These are phyloP conservation scores for Ehretia macrophylla DNA, from an alignment of 257 asterid genomes.

Conservation along the genomic window DNA sequence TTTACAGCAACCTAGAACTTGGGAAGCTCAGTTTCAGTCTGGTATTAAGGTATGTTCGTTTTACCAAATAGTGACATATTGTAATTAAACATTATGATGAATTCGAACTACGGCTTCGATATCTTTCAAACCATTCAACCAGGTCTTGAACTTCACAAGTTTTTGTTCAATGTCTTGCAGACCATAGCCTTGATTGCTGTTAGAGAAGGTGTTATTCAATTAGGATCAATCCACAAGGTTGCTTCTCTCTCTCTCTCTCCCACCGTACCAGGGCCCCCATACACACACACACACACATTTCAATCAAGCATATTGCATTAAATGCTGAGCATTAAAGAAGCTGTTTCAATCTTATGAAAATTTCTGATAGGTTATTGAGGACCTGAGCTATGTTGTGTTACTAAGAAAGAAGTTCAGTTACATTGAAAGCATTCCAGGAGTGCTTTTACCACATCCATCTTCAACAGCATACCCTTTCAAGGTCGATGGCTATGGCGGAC, in stretches of 20 bases:
- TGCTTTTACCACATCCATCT: constrained; percentile 86
- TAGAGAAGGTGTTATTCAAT: constrained; percentile 94
- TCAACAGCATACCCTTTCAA: constrained; percentile 60
- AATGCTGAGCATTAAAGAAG: neutral
- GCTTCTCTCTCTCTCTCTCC: constrained; percentile 7
- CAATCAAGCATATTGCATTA: neutral
- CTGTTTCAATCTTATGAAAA: neutral
- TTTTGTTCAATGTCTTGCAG: constrained; percentile 36
- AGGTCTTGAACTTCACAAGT: neutral
- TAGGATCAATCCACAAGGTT: constrained; percentile 93
- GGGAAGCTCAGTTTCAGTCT: constrained; percentile 98
- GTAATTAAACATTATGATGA: too few relatives aligned
- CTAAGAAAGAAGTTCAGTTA: constrained; percentile 85
- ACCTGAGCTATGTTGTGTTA: constrained; percentile 81
- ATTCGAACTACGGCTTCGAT: too few relatives aligned
- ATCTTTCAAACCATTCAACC: neutral
- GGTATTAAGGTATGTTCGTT: constrained; percentile 84
- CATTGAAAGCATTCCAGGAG: constrained; percentile 98
- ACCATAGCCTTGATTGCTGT: constrained; percentile 98
- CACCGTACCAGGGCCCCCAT: too few relatives aligned
- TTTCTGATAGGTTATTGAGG: constrained; percentile 68
- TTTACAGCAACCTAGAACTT: constrained; percentile 90
- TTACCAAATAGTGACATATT: too few relatives aligned
- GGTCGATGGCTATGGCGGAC: constrained; percentile 34
- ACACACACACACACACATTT: constrained; percentile 6